Conservation (phyloP, 169 alveolate species). For the Cryptosporidium muris region DNA sequence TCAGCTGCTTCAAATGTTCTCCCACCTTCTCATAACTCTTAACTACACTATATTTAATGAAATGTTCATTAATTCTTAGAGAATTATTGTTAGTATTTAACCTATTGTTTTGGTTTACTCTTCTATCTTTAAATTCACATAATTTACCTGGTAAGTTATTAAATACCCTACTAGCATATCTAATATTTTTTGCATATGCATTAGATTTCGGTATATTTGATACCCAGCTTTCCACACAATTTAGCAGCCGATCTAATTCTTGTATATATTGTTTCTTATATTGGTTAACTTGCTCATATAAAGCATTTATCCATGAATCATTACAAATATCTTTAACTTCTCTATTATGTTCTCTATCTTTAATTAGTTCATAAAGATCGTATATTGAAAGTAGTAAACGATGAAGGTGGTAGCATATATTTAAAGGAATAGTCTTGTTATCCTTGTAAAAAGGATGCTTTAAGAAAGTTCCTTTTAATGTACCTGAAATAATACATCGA, state of each 20-base stretch:
- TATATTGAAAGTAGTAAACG: constrained; percentile 13
- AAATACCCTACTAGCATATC: not conserved
- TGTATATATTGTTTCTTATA: constrained; percentile 11
- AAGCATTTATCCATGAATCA: constrained; percentile 51
- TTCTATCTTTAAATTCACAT: not conserved
- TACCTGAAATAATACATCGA: constrained; percentile 25
- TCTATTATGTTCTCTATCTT: constrained; percentile 30
- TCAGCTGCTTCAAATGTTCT: no score
- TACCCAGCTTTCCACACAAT: constrained; percentile 5
- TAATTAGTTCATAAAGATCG: constrained; percentile 30
- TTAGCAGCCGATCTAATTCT: constrained; percentile 9
- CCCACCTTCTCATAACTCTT: not conserved
- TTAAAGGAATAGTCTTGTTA: not conserved
- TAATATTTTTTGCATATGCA: not conserved
- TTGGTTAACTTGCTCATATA: constrained; percentile 37
- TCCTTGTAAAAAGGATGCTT: not conserved
- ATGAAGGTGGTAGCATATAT: constrained; percentile 32
- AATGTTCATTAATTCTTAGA: not conserved
- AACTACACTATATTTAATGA: not conserved
- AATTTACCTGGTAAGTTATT: not conserved
- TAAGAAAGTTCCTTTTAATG: not conserved
- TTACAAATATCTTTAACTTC: constrained; percentile 2
- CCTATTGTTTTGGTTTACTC: not conserved
- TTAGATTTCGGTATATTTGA: constrained; percentile 9
- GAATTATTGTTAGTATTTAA: not conserved